These are phyloP conservation scores for Botrytis tulipae DNA, from an alignment of 2,329 filamentous ascomycete species.

Conservation along the genomic window DNA sequence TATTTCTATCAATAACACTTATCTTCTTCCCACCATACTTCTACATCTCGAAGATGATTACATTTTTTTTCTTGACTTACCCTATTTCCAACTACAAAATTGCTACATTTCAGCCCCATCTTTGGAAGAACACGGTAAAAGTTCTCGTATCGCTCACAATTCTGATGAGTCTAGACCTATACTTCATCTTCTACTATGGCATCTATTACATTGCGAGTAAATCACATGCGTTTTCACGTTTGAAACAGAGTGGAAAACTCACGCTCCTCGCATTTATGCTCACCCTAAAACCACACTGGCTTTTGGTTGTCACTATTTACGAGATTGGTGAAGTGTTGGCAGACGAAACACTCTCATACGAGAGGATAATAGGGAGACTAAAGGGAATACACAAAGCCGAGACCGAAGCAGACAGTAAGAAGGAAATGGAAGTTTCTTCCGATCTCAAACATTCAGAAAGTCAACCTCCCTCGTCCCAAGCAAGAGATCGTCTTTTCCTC, in stretches of 20 bases:
- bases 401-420: not conserved
- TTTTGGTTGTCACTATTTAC: not conserved
- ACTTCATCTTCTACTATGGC: not conserved
- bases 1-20: too few relatives aligned
- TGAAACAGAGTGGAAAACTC: not conserved
- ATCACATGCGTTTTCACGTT: too few relatives aligned
- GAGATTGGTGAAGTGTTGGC: not conserved
- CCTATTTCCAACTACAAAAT: too few relatives aligned
- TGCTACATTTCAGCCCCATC: too few relatives aligned
- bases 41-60: too few relatives aligned
- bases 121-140: too few relatives aligned
- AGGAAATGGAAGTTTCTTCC: not conserved
- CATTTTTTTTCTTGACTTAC: too few relatives aligned
- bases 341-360: not conserved
- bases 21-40: too few relatives aligned
- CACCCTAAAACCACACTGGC: not conserved
- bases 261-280: not conserved
- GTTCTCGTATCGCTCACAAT: not conserved
- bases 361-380: too few relatives aligned
- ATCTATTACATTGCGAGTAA: not conserved
- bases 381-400: not conserved
- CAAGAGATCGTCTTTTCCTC: not conserved
- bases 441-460: not conserved
- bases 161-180: rapidly evolving
- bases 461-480: not conserved